These are phyloP conservation scores for Selenicereus undatus DNA, from an alignment of 148 eudicot species.

Conservation along the genomic window DNA sequence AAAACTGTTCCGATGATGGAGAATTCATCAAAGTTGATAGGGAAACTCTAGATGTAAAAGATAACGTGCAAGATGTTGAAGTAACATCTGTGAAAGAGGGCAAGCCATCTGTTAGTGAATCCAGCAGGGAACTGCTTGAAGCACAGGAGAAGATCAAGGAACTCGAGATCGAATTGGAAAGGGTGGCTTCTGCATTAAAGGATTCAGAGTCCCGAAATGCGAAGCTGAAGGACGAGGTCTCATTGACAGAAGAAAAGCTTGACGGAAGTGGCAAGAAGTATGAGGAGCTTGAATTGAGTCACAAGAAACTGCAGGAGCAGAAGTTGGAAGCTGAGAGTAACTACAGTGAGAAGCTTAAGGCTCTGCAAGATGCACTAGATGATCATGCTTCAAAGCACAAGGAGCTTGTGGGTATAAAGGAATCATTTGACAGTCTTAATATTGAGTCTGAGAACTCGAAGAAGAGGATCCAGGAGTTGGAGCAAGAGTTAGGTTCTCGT, in stretches of 20 bases:
- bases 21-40: slow-evolving; percentile 92
- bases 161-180: slow-evolving; percentile 65
- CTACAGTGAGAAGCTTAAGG: slow-evolving; percentile 47
- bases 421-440: slow-evolving; percentile 56
- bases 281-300: slow-evolving; percentile 52
- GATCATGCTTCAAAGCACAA: slow-evolving; percentile 60
- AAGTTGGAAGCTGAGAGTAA: slow-evolving; percentile 49
- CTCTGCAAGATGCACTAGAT: slow-evolving; percentile 63
- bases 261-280: slow-evolving; percentile 48
- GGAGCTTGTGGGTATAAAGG: slow-evolving; percentile 63
- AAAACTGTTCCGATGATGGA: slow-evolving; percentile 58
- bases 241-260: slow-evolving; percentile 39
- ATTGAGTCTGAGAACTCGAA: slow-evolving; percentile 72
- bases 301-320: slow-evolving; percentile 59
- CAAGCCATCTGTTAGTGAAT: slow-evolving; percentile 34
- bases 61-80: slow-evolving; percentile 30
- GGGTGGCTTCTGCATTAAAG: slow-evolving; percentile 40
- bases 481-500: slow-evolving; percentile 48
- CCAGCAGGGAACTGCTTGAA: slow-evolving; percentile 65
- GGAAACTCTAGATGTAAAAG: slow-evolving; percentile 53
- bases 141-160: slow-evolving; percentile 71
- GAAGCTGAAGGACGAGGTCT: slow-evolving; percentile 51
- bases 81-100: slow-evolving; percentile 27
- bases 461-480: slow-evolving; percentile 65
- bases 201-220: slow-evolving; percentile 62